Percentiles rank a stretch among this genome's conserved stretches.
These are phyloP conservation scores for Galerina sulciceps DNA, from an alignment of 768 basidiomycete species.

Conservation along the genomic window DNA sequence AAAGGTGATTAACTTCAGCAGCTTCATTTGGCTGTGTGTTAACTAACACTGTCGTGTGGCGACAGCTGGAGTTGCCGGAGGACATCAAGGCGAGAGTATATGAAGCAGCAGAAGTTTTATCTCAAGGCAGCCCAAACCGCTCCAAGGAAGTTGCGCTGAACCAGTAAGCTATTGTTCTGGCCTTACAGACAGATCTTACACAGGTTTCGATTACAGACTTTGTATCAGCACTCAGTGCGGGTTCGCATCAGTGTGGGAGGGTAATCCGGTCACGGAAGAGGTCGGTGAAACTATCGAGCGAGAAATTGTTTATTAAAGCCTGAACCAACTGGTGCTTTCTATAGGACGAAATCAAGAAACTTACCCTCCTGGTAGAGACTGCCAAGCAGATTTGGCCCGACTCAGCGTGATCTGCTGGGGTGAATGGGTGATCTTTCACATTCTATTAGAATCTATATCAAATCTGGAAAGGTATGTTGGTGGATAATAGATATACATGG, in stretches of 20 bases:
- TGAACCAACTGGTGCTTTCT: not conserved
- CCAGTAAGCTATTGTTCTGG: slow-evolving; percentile 39
- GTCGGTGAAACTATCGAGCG: slow-evolving; percentile 23
- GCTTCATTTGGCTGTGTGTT: not conserved
- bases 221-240: slow-evolving; percentile 69
- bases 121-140: slow-evolving; percentile 44
- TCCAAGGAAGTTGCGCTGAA: slow-evolving; percentile 54
- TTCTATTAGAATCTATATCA: slow-evolving; percentile 3
- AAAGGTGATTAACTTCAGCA: slow-evolving; percentile 32
- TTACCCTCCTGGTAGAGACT: slow-evolving; percentile 45
- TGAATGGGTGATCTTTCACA: not conserved
- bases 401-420: slow-evolving; percentile 5
- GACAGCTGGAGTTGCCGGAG: slow-evolving; percentile 53
- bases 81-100: slow-evolving; percentile 53
- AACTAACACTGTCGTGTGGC: not conserved
- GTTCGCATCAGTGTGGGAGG: slow-evolving; percentile 62
- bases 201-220: slow-evolving; percentile 35
- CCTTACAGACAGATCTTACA: not conserved
- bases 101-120: slow-evolving; percentile 56
- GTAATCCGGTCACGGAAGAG: slow-evolving; percentile 57
- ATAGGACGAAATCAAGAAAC: slow-evolving; percentile 55
- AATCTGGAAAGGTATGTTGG: slow-evolving; percentile 11
- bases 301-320: not conserved
- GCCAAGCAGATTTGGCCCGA: slow-evolving; percentile 51
- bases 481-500: not conserved